Evolutionary conservation across 495 filamentous ascomycete species (phyloP).

Genomic region (Penicillium cosmopolitanum): DNA sequence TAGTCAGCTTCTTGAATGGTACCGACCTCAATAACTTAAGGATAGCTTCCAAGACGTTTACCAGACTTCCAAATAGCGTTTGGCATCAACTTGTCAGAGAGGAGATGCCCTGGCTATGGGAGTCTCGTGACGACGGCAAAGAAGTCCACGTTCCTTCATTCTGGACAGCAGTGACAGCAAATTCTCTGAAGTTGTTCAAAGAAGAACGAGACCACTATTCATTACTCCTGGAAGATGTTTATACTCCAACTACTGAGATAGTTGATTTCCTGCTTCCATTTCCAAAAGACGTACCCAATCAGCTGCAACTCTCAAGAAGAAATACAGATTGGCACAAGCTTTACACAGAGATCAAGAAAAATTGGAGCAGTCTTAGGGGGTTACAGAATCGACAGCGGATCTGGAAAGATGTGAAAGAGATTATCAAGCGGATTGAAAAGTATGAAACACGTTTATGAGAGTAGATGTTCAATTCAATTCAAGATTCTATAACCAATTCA

Average conservation of each 20-base stretch:
- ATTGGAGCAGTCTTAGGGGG: constrained; percentile 29
- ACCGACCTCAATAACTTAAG: constrained; percentile 27
- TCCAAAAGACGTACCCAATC: constrained; percentile 3
- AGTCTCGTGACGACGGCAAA: constrained; percentile 25
- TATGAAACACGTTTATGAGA: neutral
- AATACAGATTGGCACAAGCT: constrained; percentile 32
- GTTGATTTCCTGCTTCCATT: constrained; percentile 5
- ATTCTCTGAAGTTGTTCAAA: neutral
- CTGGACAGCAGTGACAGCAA: constrained; percentile 21
- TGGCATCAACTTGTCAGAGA: constrained; percentile 28
- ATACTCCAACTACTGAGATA: neutral
- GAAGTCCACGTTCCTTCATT: constrained; percentile 6
- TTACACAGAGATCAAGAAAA: constrained; percentile 20
- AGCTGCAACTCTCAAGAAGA: constrained; percentile 12
- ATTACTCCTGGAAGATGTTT: neutral
- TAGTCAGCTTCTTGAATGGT: constrained; percentile 23
- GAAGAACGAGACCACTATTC: neutral
- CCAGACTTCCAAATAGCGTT: constrained; percentile 27
- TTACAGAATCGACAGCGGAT: constrained; percentile 33
- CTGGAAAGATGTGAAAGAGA: constrained; percentile 29
- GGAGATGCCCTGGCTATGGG: constrained; percentile 42
- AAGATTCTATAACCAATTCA: no score
- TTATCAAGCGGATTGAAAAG: constrained; percentile 21
- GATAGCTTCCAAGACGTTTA: constrained; percentile 23
- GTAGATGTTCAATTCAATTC: no score